phyloP scores from a whole-genome alignment of 2,329 filamentous ascomycete species.

The Diplodia intermedia region DNA sequence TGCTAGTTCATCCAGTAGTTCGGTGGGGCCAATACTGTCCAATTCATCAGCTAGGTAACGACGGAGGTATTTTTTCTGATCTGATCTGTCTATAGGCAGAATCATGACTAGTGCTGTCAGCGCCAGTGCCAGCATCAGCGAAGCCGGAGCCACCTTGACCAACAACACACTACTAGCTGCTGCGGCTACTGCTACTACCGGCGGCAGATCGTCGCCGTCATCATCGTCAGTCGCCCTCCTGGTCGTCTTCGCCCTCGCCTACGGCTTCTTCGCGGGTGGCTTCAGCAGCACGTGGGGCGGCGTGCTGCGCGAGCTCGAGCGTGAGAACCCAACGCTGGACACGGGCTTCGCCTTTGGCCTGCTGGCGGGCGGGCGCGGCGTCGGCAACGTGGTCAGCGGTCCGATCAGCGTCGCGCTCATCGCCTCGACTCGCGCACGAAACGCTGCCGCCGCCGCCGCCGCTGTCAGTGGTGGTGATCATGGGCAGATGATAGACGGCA shows the following conservation, averaged over 20 bases:
- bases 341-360: constrained; percentile 55
- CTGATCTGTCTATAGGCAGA: background rate
- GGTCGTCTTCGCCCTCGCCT: constrained; percentile 54
- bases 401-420: constrained; percentile 56
- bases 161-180: background rate
- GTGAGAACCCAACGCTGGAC: constrained; percentile 41
- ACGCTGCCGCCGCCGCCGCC: background rate
- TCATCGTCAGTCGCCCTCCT: constrained; percentile 42
- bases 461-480: background rate
- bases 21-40: constrained; percentile 4
- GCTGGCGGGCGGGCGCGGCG: constrained; percentile 55
- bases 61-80: background rate
- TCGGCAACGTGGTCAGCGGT: constrained; percentile 58
- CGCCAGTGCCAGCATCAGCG: background rate
- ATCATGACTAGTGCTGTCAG: background rate
- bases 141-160: background rate
- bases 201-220: background rate
- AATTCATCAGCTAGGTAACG: background rate
- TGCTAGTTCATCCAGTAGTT: background rate
- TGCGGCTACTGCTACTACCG: background rate
- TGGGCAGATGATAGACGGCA: constrained; percentile 7
- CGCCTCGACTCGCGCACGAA: constrained; percentile 1
- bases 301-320: constrained; percentile 19
- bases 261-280: constrained; percentile 51
- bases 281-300: constrained; percentile 53